A percentile compares a stretch with the other conserved stretches of the same genome.
Conservation (phyloP, 2,329 filamentous ascomycete species). For the Pseudogymnoascus sp. region DNA sequence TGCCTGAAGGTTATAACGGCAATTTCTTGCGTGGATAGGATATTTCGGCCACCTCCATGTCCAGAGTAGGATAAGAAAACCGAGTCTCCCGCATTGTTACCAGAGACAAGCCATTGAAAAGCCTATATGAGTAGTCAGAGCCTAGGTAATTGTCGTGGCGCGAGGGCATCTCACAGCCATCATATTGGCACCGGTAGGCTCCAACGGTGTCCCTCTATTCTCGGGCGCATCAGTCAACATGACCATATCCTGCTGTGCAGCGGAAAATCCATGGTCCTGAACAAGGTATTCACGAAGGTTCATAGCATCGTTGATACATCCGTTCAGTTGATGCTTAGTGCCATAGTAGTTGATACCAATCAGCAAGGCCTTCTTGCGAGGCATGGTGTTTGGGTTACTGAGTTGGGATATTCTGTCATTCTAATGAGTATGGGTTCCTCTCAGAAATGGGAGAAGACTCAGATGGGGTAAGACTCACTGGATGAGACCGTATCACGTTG, state of each 20-base stretch:
- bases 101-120: constrained; percentile 49
- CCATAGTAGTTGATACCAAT: no score
- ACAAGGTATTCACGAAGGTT: constrained; percentile 32
- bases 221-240: constrained; percentile 30
- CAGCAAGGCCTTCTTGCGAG: no score
- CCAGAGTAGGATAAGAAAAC: constrained; percentile 54
- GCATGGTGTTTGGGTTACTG: no score
- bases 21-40: not conserved
- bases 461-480: no score
- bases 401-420: no score
- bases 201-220: constrained; percentile 31
- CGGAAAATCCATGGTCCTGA: constrained; percentile 30
- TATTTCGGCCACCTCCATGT: constrained; percentile 39
- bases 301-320: constrained; percentile 27
- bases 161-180: constrained; percentile 24
- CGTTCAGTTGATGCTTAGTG: constrained; percentile 1
- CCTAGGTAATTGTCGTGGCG: not conserved
- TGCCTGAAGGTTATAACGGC: not conserved
- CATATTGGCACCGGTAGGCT: constrained; percentile 32
- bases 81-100: constrained; percentile 41
- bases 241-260: constrained; percentile 29
- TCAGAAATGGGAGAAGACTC: no score
- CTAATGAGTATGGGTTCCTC: no score
- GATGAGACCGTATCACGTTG: no score
- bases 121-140: constrained; percentile 27